phyloP scores from a whole-genome alignment of 2,329 filamentous ascomycete genomes.

The Didymella pomorum region DNA sequence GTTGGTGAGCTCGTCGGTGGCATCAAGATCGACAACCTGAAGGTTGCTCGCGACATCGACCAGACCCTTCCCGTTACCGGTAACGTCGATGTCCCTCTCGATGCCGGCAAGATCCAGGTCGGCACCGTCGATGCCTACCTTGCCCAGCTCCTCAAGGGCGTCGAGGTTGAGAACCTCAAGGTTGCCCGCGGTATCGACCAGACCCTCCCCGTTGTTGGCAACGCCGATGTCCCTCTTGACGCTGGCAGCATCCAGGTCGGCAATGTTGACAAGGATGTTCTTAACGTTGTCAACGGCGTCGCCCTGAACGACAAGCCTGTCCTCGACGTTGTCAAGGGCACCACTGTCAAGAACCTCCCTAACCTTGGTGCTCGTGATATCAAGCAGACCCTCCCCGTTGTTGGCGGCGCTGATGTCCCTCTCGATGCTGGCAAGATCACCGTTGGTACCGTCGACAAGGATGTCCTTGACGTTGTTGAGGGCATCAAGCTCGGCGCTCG shows the following conservation, averaged over 20 bases:
- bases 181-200: slow-evolving; percentile 12
- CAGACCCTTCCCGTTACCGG: slow-evolving; percentile 13
- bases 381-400: slow-evolving; percentile 11
- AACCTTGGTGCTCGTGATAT: slow-evolving; percentile 6
- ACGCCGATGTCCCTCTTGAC: slow-evolving; percentile 4
- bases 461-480: slow-evolving; percentile 3
- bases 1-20: slow-evolving; percentile 2
- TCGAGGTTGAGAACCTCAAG: neutral
- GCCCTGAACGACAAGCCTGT: neutral
- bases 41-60: slow-evolving; percentile 4
- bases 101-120: slow-evolving; percentile 12
- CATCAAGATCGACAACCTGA: neutral
- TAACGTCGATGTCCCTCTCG: slow-evolving; percentile 5
- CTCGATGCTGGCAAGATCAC: slow-evolving; percentile 7
- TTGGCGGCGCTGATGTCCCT: slow-evolving; percentile 3
- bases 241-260: slow-evolving; percentile 5
- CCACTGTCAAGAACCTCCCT: neutral
- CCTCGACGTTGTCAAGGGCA: slow-evolving; percentile 4
- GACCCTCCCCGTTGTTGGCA: slow-evolving; percentile 9
- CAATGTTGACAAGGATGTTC: slow-evolving; percentile 8
- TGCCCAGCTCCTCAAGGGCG: slow-evolving; percentile 3
- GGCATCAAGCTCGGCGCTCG: slow-evolving; percentile 2
- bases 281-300: neutral
- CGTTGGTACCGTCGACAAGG: slow-evolving; percentile 10
- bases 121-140: slow-evolving; percentile 13